Conservation (phyloP, 202 grass and related monocot genomes). For the Zoysia matrella region DNA sequence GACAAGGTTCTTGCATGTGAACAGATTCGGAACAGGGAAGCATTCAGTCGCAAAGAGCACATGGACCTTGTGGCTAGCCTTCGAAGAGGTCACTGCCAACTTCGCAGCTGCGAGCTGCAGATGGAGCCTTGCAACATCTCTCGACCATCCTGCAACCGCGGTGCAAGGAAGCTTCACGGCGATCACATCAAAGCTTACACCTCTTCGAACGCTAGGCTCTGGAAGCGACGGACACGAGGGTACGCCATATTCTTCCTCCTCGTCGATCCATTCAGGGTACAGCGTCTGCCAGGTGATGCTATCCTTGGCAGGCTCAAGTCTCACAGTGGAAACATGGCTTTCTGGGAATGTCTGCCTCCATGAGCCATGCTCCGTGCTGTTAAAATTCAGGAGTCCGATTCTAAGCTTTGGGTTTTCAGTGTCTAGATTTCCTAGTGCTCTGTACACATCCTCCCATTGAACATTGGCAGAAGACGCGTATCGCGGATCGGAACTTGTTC, state of each 20-base stretch:
- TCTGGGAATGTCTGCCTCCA: constrained; percentile 50
- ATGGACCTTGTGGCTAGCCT: constrained; percentile 50
- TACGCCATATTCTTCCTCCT: constrained; percentile 68
- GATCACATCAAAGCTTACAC: constrained; percentile 58
- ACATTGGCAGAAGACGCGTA: constrained; percentile 64
- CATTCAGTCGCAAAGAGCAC: constrained; percentile 13
- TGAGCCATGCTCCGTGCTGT: constrained; percentile 66
- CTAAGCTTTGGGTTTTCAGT: constrained; percentile 43
- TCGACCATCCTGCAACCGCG: constrained; percentile 57
- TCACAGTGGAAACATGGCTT: constrained; percentile 46
- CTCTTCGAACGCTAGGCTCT: constrained; percentile 51
- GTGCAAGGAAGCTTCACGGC: constrained; percentile 82
- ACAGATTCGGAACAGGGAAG: no score
- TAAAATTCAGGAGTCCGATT: constrained; percentile 87
- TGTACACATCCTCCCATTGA: constrained; percentile 65
- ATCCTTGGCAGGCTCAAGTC: constrained; percentile 55
- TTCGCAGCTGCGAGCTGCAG: constrained; percentile 77
- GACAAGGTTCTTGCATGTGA: no score
- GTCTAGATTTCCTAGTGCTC: constrained; percentile 44
- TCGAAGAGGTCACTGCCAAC: constrained; percentile 51
- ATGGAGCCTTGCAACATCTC: constrained; percentile 77
- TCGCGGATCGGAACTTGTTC: constrained; percentile 64
- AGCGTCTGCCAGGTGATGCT: constrained; percentile 69
- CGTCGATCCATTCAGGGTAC: constrained; percentile 90
- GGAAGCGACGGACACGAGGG: constrained; percentile 73